These are phyloP conservation scores for Pythium rishiriense DNA, from an alignment of 352 stramenopile genomes.

Conservation along the genomic window DNA sequence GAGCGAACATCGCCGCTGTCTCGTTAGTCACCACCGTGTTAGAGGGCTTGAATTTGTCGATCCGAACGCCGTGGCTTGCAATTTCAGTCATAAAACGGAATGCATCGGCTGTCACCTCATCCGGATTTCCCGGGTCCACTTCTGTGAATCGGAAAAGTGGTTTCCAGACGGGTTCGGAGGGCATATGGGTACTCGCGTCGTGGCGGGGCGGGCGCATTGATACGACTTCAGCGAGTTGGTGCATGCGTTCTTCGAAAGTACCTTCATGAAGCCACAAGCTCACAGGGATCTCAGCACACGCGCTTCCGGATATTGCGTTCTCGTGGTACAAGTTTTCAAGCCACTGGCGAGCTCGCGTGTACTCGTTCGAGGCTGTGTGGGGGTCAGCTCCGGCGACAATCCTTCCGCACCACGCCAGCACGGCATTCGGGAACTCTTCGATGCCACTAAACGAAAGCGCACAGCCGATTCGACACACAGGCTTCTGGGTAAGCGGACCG, in stretches of 20 bases:
- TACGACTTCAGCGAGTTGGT: slow-evolving; percentile 10
- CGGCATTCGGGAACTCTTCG: slow-evolving; percentile 1
- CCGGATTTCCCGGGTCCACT: background rate
- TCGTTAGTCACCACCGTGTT: slow-evolving; percentile 1
- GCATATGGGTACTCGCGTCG: background rate
- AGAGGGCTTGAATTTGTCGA: slow-evolving; percentile 7
- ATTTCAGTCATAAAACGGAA: background rate
- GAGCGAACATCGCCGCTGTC: background rate
- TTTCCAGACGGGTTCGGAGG: background rate
- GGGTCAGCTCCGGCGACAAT: background rate
- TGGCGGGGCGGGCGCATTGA: background rate
- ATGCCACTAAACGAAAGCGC: slow-evolving; percentile 12
- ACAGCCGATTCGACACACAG: background rate
- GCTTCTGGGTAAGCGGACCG: too few species aligned
- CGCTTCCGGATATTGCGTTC: background rate
- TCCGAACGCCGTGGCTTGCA: background rate
- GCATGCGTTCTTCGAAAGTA: slow-evolving; percentile 1
- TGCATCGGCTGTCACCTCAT: background rate
- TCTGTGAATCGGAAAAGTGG: slow-evolving; percentile 4
- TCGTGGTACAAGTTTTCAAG: background rate
- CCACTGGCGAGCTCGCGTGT: background rate
- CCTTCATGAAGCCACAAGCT: slow-evolving; percentile 4
- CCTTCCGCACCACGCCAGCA: background rate
- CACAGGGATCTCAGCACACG: background rate
- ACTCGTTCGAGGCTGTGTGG: background rate